These are phyloP conservation scores for Nitzschia sp. DNA, from an alignment of 108 stramenopile genomes.

Conservation along the genomic window DNA sequence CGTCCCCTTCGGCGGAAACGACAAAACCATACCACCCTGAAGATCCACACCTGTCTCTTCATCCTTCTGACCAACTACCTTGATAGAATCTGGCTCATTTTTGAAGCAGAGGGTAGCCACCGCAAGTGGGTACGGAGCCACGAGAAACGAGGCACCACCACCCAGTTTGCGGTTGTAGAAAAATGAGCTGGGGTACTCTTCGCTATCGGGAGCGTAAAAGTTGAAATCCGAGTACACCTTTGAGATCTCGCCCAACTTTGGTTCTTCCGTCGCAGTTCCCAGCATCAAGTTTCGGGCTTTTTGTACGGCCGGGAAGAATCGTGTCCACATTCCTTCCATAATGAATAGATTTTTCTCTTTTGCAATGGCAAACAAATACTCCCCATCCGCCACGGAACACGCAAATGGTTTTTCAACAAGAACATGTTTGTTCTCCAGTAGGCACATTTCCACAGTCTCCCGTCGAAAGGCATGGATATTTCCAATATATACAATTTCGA, in stretches of 20 bases:
- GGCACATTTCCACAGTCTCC: conserved; percentile 44
- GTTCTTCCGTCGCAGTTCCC: conserved; percentile 27
- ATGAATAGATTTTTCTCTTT: conserved; percentile 68
- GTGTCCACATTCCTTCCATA: conserved; percentile 91
- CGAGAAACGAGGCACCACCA: conserved; percentile 60
- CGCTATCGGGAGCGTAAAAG: conserved; percentile 66
- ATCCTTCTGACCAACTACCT: conserved; percentile 66
- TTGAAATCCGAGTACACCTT: conserved; percentile 67
- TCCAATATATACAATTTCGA: conserved; percentile 71
- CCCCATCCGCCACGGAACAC: conserved; percentile 61
- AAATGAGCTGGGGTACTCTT: conserved; percentile 67
- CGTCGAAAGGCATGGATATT: conserved; percentile 63
- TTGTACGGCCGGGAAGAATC: conserved; percentile 89
- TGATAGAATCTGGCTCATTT: conserved; percentile 30
- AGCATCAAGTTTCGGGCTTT: conserved; percentile 55
- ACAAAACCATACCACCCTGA: conserved; percentile 50
- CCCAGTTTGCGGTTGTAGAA: conserved; percentile 65
- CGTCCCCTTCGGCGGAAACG: conserved; percentile 50
- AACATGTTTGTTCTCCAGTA: conserved; percentile 70
- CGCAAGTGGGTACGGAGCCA: conserved; percentile 68
- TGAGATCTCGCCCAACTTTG: conserved; percentile 53
- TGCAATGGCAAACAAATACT: conserved; percentile 66
- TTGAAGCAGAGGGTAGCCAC: conserved; percentile 60
- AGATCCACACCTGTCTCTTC: conserved; percentile 59
- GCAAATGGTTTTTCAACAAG: conserved; percentile 84